These are phyloP conservation scores for Simplicillium aogashimaense DNA, from an alignment of 2,329 filamentous ascomycete species.

Conservation along the genomic window DNA sequence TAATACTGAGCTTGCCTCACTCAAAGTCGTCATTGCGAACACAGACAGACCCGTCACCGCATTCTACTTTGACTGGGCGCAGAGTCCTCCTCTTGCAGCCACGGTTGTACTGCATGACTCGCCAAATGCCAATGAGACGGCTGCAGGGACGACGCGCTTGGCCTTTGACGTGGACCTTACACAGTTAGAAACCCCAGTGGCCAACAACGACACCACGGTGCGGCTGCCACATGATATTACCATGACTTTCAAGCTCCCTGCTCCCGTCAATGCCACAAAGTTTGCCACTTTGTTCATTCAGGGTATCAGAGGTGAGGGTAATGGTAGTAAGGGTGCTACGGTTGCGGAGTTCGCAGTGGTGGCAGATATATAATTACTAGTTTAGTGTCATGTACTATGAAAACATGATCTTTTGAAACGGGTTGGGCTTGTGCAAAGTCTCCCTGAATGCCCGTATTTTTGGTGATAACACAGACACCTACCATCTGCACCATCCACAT, in stretches of 20 bases:
- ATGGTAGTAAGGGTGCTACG: conserved; percentile 10
- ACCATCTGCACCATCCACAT: no score
- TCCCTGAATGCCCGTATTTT: no score
- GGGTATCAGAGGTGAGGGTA: conserved; percentile 9
- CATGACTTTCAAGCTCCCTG: no score
- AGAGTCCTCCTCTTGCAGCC: conserved; percentile 11
- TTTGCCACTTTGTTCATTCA: conserved; percentile 11
- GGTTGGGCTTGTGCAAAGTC: no score
- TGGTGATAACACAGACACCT: no score
- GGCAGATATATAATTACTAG: no score
- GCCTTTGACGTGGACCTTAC: conserved; percentile 7
- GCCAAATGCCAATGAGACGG: neutral
- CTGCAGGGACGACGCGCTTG: neutral
- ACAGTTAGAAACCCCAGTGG: conserved; percentile 5
- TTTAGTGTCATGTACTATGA: no score
- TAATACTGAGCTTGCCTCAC: conserved; percentile 8
- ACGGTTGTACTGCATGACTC: conserved; percentile 12
- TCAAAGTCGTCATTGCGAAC: conserved; percentile 8
- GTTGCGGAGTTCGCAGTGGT: conserved; percentile 12
- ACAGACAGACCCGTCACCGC: conserved; percentile 8
- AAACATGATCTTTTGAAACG: no score
- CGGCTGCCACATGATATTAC: conserved; percentile 8
- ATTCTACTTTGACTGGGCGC: conserved; percentile 12
- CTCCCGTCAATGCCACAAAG: conserved; percentile 6
- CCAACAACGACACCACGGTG: conserved; percentile 8